Percentiles rank a stretch among this genome's conserved stretches.
These are phyloP conservation scores for Adenanthera pavonina DNA, from an alignment of 306 rosid genomes.

Conservation along the genomic window DNA sequence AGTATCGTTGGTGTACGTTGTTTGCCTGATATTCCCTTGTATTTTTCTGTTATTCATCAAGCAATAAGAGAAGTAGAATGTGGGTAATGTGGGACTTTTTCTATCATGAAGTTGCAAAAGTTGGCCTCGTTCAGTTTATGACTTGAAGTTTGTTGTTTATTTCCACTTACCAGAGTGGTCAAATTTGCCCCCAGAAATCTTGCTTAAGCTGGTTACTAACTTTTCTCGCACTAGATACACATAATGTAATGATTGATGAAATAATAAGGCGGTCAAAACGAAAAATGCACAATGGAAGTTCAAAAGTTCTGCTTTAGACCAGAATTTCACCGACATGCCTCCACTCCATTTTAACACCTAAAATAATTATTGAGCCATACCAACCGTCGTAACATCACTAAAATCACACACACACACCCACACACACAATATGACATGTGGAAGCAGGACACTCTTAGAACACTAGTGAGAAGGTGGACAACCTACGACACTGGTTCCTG, in stretches of 20 bases:
- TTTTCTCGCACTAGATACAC: neutral
- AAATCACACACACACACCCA: no score
- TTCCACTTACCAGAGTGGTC: neutral
- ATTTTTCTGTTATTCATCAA: neutral
- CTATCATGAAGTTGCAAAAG: neutral
- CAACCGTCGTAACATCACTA: constrained; percentile 11
- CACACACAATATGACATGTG: neutral
- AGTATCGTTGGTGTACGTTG: neutral
- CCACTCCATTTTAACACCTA: neutral
- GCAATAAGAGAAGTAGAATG: neutral
- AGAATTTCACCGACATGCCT: neutral
- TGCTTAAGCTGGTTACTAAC: neutral
- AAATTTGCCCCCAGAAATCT: neutral
- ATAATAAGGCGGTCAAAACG: no score
- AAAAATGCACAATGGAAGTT: neutral
- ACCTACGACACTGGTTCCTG: constrained; percentile 43
- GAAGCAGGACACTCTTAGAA: neutral
- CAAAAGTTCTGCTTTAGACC: neutral
- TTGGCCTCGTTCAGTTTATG: neutral
- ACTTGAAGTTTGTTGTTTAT: neutral
- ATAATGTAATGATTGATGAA: neutral
- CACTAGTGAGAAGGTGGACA: constrained; percentile 35
- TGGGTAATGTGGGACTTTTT: no score
- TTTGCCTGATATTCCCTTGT: neutral
- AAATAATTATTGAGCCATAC: neutral